These are phyloP conservation scores for Trichoderma atrobrunneum DNA, from an alignment of 2,329 filamentous ascomycete genomes.

Conservation along the genomic window DNA sequence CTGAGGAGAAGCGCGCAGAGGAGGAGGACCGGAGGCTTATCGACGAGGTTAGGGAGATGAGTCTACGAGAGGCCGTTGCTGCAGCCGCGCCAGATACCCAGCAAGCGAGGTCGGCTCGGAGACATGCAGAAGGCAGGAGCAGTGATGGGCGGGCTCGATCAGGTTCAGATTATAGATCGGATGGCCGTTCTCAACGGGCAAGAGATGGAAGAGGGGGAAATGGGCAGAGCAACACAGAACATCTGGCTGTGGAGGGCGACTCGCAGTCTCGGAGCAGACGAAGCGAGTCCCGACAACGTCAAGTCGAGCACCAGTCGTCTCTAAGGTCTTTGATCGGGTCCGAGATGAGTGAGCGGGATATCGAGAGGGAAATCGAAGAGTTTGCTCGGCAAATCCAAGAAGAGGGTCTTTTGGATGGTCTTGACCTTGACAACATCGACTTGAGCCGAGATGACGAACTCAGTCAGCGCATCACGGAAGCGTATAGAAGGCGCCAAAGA, in stretches of 20 bases:
- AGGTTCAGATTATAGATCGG: slow-evolving; percentile 32
- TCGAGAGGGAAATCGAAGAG: slow-evolving; percentile 85
- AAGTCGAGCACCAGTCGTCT: slow-evolving; percentile 86
- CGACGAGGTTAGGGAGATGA: slow-evolving; percentile 69
- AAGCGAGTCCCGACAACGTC: slow-evolving; percentile 52
- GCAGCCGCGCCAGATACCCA: not conserved
- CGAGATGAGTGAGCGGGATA: slow-evolving; percentile 71
- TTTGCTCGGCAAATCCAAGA: slow-evolving; percentile 86
- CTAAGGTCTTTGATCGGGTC: slow-evolving; percentile 79
- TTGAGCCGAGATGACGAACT: slow-evolving; percentile 83
- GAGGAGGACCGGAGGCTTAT: slow-evolving; percentile 68
- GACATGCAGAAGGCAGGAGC: slow-evolving; percentile 33
- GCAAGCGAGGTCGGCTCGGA: slow-evolving; percentile 27
- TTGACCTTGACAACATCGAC: slow-evolving; percentile 85
- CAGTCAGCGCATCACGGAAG: slow-evolving; percentile 85
- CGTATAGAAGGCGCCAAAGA: slow-evolving; percentile 73
- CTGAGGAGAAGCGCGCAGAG: slow-evolving; percentile 53
- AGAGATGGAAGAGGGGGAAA: slow-evolving; percentile 27
- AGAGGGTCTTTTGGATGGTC: slow-evolving; percentile 80
- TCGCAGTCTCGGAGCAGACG: slow-evolving; percentile 34
- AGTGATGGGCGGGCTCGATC: slow-evolving; percentile 33
- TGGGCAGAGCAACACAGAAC: slow-evolving; percentile 32
- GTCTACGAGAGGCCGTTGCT: slow-evolving; percentile 64
- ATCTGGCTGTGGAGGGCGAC: slow-evolving; percentile 37
- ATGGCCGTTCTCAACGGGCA: slow-evolving; percentile 31